Percentiles rank a stretch among this genome's conserved stretches.
phyloP scores from a whole-genome alignment of 805 yeast genomes.

The Candida nonsorbophila region DNA sequence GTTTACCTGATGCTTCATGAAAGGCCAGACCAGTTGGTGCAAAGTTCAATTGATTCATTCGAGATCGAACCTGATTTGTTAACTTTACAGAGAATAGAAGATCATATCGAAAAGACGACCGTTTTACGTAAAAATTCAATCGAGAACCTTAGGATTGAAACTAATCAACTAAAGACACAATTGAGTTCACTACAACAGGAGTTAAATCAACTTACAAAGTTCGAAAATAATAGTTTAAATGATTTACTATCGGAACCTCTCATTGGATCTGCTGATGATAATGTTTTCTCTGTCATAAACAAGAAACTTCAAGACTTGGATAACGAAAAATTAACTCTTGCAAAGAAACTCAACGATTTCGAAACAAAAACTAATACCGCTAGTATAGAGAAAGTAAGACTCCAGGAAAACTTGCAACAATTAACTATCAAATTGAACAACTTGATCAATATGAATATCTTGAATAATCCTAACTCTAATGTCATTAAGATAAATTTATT shows the following conservation, averaged over 20 bases:
- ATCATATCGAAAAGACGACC: constrained; percentile 24
- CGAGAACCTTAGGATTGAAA: constrained; percentile 7
- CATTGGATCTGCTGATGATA: constrained; percentile 8
- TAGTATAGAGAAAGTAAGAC: constrained; percentile 28
- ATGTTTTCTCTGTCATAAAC: constrained; percentile 21
- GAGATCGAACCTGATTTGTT: constrained; percentile 48
- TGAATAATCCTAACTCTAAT: constrained; percentile 37
- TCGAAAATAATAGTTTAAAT: constrained; percentile 13
- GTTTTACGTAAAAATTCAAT: constrained; percentile 20
- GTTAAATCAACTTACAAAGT: constrained; percentile 11
- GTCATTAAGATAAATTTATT: constrained; percentile 54
- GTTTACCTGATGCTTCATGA: constrained; percentile 21
- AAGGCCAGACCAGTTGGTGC: constrained; percentile 28
- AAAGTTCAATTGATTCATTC: constrained; percentile 42
- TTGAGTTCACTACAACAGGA: constrained; percentile 10
- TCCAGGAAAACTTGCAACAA: constrained; percentile 30
- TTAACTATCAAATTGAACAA: constrained; percentile 22
- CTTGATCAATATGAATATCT: constrained; percentile 23
- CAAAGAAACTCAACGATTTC: constrained; percentile 48
- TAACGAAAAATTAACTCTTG: constrained; percentile 43
- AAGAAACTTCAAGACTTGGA: constrained; percentile 32
- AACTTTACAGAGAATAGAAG: constrained; percentile 40
- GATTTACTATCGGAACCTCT: neutral
- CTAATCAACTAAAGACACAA: constrained; percentile 6
- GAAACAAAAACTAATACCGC: constrained; percentile 35